Base-by-base conservation (phyloP, 2,329 filamentous ascomycete genomes). In the Ophiocordyceps sinensis region DNA sequence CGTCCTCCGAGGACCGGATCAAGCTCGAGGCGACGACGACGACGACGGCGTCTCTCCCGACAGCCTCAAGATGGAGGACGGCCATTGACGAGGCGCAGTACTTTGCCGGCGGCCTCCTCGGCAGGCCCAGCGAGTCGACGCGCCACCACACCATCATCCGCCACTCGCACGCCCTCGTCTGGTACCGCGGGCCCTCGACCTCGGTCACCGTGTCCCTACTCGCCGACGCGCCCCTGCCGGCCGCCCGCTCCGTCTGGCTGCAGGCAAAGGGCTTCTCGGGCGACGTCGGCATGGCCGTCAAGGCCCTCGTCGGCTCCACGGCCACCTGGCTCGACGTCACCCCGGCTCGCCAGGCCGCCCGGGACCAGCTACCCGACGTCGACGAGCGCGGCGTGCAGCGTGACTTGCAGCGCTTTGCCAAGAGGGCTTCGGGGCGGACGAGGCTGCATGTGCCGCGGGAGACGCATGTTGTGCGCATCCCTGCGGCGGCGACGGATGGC, bases 191-290 rank as follows among this genome's bases (percentile, higher is more conserved):
- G 0, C 70, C 74, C 1, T 64, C 67, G 4, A 85, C 81, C 0
- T 75, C 71, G 8, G 65, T 85, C 5, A 66, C 73, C 4, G 65
- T 85, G 32, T 79, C 78, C 2, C 67, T 84, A 37, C 77, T 85
- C 50, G 71, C 69, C 0, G 72, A 79, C 45, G 57, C 61, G 2
- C 67, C 70, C 0, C 54, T 84, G 0, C 76, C 79, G 0, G 41
- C 59, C 0, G 67, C 71, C 21, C 68, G 80, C 7, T 75, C 73
- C 0, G 54, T 84, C 13, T 85, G 77, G 75, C 60, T 85, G 23
- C 80, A 85, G 59, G 70, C 70, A 44, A 79, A 77, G 47, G 81
- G 80, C 2, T 82, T 67, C 60, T 77, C 75, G 0, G 81, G 81
- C 5, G 78, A 79, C 51, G 68, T 77, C 38, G 81, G 81, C 15